Base-by-base conservation (phyloP, 2,329 filamentous ascomycete genomes). In the Salinomyces thailandicus region DNA sequence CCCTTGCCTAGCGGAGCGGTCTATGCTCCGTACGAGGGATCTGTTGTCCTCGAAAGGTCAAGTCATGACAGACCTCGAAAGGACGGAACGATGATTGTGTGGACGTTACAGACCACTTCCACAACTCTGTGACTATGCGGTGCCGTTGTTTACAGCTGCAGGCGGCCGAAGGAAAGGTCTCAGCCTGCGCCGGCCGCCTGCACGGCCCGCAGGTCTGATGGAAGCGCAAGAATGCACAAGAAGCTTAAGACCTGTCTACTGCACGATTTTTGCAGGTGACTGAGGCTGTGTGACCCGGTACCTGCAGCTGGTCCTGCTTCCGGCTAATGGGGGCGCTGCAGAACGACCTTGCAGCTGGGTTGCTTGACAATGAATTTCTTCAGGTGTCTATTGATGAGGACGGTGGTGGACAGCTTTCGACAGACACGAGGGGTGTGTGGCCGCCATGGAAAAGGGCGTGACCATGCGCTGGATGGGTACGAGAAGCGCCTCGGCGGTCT, bases 241-340 rank as follows among this genome's bases (percentile, higher is more conserved):
- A 35, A 39, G 36, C 37, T 44, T 36, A 14, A 22, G n/a, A 29
- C 20, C 22, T 29, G 26, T 20, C 35, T 18, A 31, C 9, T 31
- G 29, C 36, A 37, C 29, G 18, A 8, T 28, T 36, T n/a, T 19
- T 38, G 36, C 31, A 32, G 26, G 22, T 31, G 20, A 26, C 17
- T 15, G 31, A 27, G 5, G 22, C 17, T 20, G 43, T 43, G 33
- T 22, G 32, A 41, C 43, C n/a, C 27, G 22, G 30, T 28, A 43
- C 33, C 40, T 45, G 43, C 35, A 45, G 32, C 37, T 20, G 35
- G 22, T 20, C 31, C 37, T 40, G 39, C 37, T 33, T 45, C 26
- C 14, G 37, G 33, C 20, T 22, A 20, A 27, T 13, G n/a, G n/a
- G n/a, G n/a, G n/a, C n/a, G n/a, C n/a, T n/a, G n/a, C n/a, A n/a